Evolutionary conservation across 2,329 filamentous ascomycete species (phyloP).

Genomic region (Aspergillus udagawae): DNA sequence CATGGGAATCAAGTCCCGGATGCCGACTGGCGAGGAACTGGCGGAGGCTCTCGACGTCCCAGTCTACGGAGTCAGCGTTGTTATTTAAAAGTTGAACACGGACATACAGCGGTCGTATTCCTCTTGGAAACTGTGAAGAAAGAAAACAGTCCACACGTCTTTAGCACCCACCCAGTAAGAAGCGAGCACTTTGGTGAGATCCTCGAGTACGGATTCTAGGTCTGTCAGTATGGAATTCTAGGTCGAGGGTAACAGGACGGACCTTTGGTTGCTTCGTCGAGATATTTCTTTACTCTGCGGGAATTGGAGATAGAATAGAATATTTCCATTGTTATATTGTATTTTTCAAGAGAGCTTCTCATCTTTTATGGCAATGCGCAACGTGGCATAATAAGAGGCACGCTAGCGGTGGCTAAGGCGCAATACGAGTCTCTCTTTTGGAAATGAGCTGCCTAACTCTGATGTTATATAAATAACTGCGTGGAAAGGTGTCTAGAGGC

Average conservation of each 20-base stretch:
- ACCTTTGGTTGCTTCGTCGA: background rate
- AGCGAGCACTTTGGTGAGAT: background rate
- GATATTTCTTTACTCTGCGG: background rate
- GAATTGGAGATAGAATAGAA: background rate
- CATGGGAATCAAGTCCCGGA: background rate
- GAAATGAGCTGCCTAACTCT: no score
- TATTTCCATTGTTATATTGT: background rate
- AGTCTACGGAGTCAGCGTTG: background rate
- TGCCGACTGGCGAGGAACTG: background rate
- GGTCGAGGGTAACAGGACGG: background rate
- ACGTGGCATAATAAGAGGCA: background rate
- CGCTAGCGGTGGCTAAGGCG: background rate
- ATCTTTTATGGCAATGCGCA: background rate
- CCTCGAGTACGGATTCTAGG: background rate
- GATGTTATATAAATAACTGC: no score
- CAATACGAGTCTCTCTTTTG: background rate
- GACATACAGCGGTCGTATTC: background rate
- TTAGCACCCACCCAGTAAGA: background rate
- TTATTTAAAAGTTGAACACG: background rate
- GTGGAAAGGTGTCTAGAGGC: no score
- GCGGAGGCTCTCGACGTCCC: background rate
- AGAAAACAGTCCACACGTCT: background rate
- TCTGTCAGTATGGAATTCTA: background rate
- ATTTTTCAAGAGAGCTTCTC: background rate
- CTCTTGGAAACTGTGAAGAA: background rate